phyloP scores from a whole-genome alignment of 1,284 basidiomycete species.

The Laetiporus sulphureus region DNA sequence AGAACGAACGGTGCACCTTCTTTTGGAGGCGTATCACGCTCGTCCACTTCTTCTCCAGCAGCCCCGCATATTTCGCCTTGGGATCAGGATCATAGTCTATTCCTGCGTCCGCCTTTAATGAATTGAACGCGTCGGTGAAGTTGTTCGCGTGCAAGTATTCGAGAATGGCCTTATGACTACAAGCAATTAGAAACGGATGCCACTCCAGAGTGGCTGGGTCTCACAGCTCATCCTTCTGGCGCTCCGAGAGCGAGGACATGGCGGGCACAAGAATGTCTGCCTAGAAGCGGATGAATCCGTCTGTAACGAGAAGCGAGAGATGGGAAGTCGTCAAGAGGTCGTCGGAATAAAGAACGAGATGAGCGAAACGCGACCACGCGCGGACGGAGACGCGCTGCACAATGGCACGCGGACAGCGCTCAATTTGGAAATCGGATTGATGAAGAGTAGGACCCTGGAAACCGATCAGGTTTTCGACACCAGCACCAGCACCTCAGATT shows the following conservation, averaged over 20 bases:
- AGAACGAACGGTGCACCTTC: slow-evolving; percentile 55
- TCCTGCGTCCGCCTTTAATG: slow-evolving; percentile 51
- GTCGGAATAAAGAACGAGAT: slow-evolving; percentile 3
- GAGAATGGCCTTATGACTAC: slow-evolving; percentile 75
- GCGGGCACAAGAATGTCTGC: too few relatives aligned
- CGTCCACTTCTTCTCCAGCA: slow-evolving; percentile 82
- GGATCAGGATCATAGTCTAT: slow-evolving; percentile 26
- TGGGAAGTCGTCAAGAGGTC: too few relatives aligned
- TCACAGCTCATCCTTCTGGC: slow-evolving; percentile 74
- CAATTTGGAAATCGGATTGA: too few relatives aligned
- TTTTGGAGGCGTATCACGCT: slow-evolving; percentile 76
- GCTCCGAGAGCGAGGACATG: slow-evolving; percentile 36
- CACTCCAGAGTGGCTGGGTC: not conserved
- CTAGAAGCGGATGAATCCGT: too few relatives aligned
- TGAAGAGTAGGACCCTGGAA: too few relatives aligned
- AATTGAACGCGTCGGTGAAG: slow-evolving; percentile 52
- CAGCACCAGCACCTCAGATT: too few relatives aligned
- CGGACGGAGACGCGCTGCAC: too few relatives aligned
- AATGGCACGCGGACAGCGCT: too few relatives aligned
- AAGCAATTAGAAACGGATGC: slow-evolving; percentile 9
- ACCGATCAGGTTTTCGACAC: too few relatives aligned
- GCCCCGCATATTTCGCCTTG: slow-evolving; percentile 60
- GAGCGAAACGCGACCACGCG: slow-evolving; percentile 5
- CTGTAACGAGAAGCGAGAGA: too few relatives aligned
- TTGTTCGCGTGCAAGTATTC: slow-evolving; percentile 69